Evolutionary conservation across 768 basidiomycete genomes (phyloP).

Genomic region (Phallus indusiatus): DNA sequence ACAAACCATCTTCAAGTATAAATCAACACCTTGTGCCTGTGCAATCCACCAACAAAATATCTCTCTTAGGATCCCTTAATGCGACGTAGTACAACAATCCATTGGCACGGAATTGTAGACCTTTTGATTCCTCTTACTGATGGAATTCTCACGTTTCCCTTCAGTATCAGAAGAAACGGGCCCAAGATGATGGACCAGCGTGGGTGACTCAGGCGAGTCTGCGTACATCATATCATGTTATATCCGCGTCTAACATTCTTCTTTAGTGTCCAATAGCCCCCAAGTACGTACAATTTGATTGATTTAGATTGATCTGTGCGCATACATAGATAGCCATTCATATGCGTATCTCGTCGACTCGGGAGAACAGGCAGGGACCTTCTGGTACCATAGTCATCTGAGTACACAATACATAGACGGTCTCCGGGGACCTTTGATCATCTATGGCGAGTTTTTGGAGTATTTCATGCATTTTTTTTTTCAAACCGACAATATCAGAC

Average conservation of each 20-base stretch:
- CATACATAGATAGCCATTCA: not conserved
- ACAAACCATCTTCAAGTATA: slow-evolving; percentile 1
- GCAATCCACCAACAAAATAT: not conserved
- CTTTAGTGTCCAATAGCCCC: slow-evolving; percentile 6
- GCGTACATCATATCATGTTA: not conserved
- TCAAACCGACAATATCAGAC: not conserved
- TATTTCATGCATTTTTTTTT: not conserved
- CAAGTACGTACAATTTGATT: not conserved
- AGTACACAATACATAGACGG: slow-evolving; percentile 15
- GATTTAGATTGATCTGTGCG: not conserved
- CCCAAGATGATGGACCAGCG: slow-evolving; percentile 6
- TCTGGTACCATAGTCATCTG: slow-evolving; percentile 12
- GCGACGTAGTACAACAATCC: slow-evolving; percentile 8
- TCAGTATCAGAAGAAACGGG: not conserved
- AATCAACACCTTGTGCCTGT: not conserved
- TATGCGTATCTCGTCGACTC: slow-evolving; percentile 5
- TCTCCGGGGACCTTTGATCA: slow-evolving; percentile 10
- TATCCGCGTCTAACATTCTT: not conserved
- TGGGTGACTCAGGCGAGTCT: slow-evolving; percentile 3
- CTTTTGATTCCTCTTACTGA: not conserved
- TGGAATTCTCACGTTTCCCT: not conserved
- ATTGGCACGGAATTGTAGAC: slow-evolving; percentile 8
- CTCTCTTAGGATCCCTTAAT: not conserved
- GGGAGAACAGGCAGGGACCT: slow-evolving; percentile 8
- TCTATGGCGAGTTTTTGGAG: not conserved